Percentiles rank a stretch among this genome's conserved stretches.
These are phyloP conservation scores for Retiboletus flavoniger DNA, from an alignment of 1,284 basidiomycete species.

Conservation along the genomic window DNA sequence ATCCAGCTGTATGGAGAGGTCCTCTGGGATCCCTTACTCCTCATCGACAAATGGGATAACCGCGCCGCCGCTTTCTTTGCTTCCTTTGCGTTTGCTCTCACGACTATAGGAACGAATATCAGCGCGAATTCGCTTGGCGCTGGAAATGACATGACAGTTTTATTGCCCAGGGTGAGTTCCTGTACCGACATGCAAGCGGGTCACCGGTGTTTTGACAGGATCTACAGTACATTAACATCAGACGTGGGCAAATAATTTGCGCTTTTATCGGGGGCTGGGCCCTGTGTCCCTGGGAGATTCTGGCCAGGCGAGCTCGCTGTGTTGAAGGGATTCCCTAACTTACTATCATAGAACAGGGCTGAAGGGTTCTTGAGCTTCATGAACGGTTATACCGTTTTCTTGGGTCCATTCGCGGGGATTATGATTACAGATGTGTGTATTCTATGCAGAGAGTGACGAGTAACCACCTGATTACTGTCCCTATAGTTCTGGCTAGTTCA, in stretches of 20 bases:
- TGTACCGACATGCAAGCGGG: neutral
- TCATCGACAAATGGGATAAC: slow-evolving; percentile 60
- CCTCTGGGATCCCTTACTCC: slow-evolving; percentile 43
- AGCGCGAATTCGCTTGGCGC: slow-evolving; percentile 63
- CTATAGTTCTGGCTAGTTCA: slow-evolving; percentile 70
- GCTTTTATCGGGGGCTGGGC: slow-evolving; percentile 60
- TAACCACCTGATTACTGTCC: neutral
- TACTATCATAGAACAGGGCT: slow-evolving; percentile 34
- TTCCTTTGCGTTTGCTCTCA: slow-evolving; percentile 56
- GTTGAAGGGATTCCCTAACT: neutral
- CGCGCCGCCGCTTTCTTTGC: slow-evolving; percentile 70
- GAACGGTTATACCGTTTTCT: slow-evolving; percentile 71
- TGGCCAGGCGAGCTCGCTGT: slow-evolving; percentile 40
- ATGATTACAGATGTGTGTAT: slow-evolving; percentile 68
- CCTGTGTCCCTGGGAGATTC: slow-evolving; percentile 54
- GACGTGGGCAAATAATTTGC: slow-evolving; percentile 63
- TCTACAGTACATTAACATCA: slow-evolving; percentile 47
- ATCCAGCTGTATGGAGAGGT: slow-evolving; percentile 41
- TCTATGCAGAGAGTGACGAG: neutral
- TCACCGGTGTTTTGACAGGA: neutral
- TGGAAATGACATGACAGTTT: slow-evolving; percentile 64
- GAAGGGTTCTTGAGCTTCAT: slow-evolving; percentile 55
- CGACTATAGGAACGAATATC: slow-evolving; percentile 66
- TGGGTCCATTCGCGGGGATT: slow-evolving; percentile 73
- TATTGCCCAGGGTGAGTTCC: slow-evolving; percentile 40